Conservation (phyloP, 2,329 filamentous ascomycete genomes). For the Fusarium austroafricanum region DNA sequence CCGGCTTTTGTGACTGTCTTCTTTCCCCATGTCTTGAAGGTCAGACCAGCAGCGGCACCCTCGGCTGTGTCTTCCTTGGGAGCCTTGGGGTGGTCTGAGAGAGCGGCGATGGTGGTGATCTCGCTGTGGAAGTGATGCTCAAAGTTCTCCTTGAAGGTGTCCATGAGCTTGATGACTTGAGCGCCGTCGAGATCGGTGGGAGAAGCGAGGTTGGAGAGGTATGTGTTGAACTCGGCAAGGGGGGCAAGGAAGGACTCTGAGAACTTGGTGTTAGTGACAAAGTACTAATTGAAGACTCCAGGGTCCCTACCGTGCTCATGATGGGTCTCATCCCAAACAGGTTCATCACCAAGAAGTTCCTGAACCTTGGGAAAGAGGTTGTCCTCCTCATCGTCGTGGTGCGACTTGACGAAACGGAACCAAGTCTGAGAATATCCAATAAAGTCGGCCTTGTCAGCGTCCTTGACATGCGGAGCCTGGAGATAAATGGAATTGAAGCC, state of each 20-base stretch:
- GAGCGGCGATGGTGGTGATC: constrained; percentile 62
- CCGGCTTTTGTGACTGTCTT: constrained; percentile 71
- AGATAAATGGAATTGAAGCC: constrained; percentile 73
- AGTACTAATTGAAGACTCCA: background rate
- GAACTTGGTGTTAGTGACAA: background rate
- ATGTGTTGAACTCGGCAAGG: constrained; percentile 63
- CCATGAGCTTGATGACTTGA: constrained; percentile 63
- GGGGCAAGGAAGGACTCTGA: constrained; percentile 62
- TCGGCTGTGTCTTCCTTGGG: constrained; percentile 60
- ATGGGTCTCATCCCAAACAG: constrained; percentile 63
- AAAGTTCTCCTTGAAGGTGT: constrained; percentile 62
- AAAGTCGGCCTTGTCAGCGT: constrained; percentile 66
- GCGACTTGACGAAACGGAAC: constrained; percentile 68
- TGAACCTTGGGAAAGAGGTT: constrained; percentile 67
- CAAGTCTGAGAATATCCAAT: constrained; percentile 68
- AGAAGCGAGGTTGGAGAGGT: constrained; percentile 58
- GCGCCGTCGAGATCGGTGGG: constrained; percentile 57
- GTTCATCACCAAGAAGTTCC: constrained; percentile 61
- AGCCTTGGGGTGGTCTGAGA: constrained; percentile 63
- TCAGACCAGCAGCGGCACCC: constrained; percentile 58
- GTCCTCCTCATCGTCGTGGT: constrained; percentile 71
- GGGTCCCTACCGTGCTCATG: constrained; percentile 63
- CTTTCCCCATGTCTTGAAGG: constrained; percentile 72
- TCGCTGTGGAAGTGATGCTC: constrained; percentile 67
- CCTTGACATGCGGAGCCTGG: constrained; percentile 65